Base-by-base conservation (phyloP, 2,329 filamentous ascomycete species). In the Cladosporium sp. region DNA sequence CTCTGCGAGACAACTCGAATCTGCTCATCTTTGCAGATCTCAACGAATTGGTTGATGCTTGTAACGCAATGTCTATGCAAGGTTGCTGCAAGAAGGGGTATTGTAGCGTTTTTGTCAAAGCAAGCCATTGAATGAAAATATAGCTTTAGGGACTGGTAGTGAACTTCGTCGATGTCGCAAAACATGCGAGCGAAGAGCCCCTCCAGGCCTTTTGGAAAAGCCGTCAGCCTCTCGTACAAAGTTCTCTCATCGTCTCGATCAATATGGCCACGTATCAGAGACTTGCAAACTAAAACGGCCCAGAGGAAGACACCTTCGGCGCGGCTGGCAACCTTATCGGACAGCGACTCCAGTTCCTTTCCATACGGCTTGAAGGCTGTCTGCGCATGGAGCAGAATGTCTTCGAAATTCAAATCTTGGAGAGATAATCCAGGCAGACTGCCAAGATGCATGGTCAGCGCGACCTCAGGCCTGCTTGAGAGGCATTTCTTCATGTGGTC, bases 271-370 rank as follows among this genome's bases (percentile, higher is more conserved):
- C 15, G 12, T 3, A 25, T 24, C 6, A 57, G 17, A 1, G 54
- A 57, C 2, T 42, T 34, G 3, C 24, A 34, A 4, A 57, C 54
- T 10, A 57, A 34, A 4, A 50, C 45, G 0, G 54, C 54, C 54
- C 54, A 57, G 7, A 57, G 12, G 12, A 57, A 57, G n/a, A 57
- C 24, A n/a, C 54, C 54, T 15, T 50, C 47, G 5, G 36, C 39
- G 4, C 39, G 24, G 4, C 0, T 0, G 0, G 20, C 10, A 5
- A 57, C 12, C 6, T 32, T 13, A 32, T 32, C 28, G 28, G 28
- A 32, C 3, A 32, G 8, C 8, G 9, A 10, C 28, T 32, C 28
- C 28, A 32, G 28, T 32, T 7, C 28, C 12, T 32, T 32, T 9
- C 28, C 28, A 10, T 32, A 32, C 8, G 28, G 28, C 28, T 32